Evolutionary conservation across 371 early-diverging fungal genomes (phyloP), one percentile per base, ranked within the genome.

Genomic region (Syncephalastrum contaminatum): DNA sequence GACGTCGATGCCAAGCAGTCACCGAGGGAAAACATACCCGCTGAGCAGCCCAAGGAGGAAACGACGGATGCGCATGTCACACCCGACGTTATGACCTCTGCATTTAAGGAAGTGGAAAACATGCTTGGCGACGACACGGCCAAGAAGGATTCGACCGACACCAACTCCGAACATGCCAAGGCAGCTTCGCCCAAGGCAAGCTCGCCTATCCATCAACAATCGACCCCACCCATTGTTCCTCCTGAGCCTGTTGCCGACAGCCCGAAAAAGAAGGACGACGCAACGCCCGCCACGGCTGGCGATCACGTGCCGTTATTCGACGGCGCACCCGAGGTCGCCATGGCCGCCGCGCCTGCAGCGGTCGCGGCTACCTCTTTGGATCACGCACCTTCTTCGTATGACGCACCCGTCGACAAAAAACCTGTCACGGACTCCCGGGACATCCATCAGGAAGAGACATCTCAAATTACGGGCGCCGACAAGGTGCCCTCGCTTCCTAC

Each of bases 101-200:
- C 57, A 8, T 55, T 62, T 48, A 42, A 53, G 40, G 57, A 62
- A 44, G 48, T 62, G 20, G 62, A 62, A 22, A 50, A 51, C 4
- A 52, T 62, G 57, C 43, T 62, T 14, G 22, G 19, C 14, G 46
- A 53, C 3, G 20, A 16, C 24, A 24, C n/a, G 1, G 45, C 45
- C 19, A 44, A 44, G 20, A 16, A 20, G 20, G 19, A 44, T 44
- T 44, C 44, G 3, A 4, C 25, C 53, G 43, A 43, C 22, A 45
- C 22, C 48, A 19, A 48, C 48, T n/a, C 19, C 24, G 48, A 48
- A 48, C 10, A 19, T 24, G 20, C 24, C 22, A 30, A 30, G 36
- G 36, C 36, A 30, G 10, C 14, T 10, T 24, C 24, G 19, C n/a
- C 48, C 48, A 48, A 21, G 22, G n/a, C 48, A 5, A 48, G 20